Percentiles rank a stretch among this genome's conserved stretches.
Conservation (phyloP, 768 basidiomycete species). For the Boletus subcaerulescens region DNA sequence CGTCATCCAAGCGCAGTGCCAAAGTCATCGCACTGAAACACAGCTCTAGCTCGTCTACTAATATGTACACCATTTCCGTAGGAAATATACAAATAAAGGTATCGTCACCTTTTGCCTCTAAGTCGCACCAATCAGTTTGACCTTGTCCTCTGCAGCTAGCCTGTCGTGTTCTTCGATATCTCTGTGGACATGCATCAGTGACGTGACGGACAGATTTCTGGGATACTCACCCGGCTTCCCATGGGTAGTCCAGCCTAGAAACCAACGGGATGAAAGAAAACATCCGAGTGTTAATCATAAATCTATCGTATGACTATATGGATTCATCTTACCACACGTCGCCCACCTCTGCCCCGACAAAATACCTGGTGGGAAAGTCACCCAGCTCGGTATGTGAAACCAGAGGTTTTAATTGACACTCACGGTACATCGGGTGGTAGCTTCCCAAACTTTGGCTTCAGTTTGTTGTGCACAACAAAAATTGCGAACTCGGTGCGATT, state of each 20-base stretch:
- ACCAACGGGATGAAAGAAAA: constrained; percentile 4
- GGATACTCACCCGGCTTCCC: constrained; percentile 66
- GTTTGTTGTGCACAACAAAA: constrained; percentile 95
- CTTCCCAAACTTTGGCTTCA: constrained; percentile 77
- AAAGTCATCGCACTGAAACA: background rate
- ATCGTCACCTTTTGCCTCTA: background rate
- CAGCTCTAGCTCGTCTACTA: background rate
- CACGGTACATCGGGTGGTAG: constrained; percentile 68
- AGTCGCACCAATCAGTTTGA: constrained; percentile 2
- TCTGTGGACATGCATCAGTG: constrained; percentile 34
- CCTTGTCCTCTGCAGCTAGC: constrained; percentile 47
- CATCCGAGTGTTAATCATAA: constrained; percentile 11
- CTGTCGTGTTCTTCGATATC: constrained; percentile 77
- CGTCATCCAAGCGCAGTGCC: background rate
- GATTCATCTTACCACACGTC: constrained; percentile 62
- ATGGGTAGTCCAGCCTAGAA: constrained; percentile 78
- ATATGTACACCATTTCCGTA: background rate
- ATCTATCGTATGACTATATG: background rate
- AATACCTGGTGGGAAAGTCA: constrained; percentile 53
- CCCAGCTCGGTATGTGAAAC: constrained; percentile 3
- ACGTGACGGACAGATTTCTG: background rate
- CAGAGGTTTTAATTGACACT: constrained; percentile 21
- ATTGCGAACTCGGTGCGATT: constrained; percentile 81
- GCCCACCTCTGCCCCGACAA: constrained; percentile 69
- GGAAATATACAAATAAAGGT: background rate